These are phyloP conservation scores for Cladosporium austrohemisphaericum DNA, from an alignment of 2,329 filamentous ascomycete species.

Conservation along the genomic window DNA sequence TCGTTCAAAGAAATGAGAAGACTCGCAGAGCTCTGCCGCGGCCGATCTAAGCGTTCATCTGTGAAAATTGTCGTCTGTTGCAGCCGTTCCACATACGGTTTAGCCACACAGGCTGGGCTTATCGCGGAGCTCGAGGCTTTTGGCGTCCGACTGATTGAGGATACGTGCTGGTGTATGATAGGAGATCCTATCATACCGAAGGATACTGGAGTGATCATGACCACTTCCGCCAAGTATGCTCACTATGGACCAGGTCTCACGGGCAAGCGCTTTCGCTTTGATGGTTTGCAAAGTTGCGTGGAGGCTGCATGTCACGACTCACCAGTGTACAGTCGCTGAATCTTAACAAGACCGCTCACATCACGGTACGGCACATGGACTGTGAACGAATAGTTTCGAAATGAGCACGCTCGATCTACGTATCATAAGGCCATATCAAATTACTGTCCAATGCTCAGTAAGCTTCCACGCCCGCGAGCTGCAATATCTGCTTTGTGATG, in stretches of 20 bases:
- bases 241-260: slow-evolving; percentile 38
- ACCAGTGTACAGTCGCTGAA: too few relatives aligned
- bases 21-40: slow-evolving; percentile 32
- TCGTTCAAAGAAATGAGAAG: slow-evolving; percentile 36
- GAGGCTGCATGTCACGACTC: slow-evolving; percentile 19
- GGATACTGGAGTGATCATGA: slow-evolving; percentile 36
- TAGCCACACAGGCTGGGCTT: slow-evolving; percentile 26
- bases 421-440: too few relatives aligned
- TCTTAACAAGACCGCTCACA: too few relatives aligned
- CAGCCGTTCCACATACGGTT: slow-evolving; percentile 26
- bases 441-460: too few relatives aligned
- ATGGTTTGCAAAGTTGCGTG: slow-evolving; percentile 25
- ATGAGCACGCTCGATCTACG: too few relatives aligned
- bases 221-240: slow-evolving; percentile 47
- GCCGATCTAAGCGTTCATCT: slow-evolving; percentile 22
- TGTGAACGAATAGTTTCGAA: too few relatives aligned
- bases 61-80: slow-evolving; percentile 11
- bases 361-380: too few relatives aligned
- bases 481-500: slow-evolving; percentile 33
- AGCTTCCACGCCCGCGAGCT: slow-evolving; percentile 35
- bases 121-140: slow-evolving; percentile 34
- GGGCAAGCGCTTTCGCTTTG: slow-evolving; percentile 24
- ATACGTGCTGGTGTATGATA: slow-evolving; percentile 51
- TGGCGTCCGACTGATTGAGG: slow-evolving; percentile 40
- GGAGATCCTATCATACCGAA: slow-evolving; percentile 37